Percentiles rank a stretch among this genome's conserved stretches.
Conservation (phyloP, 108 stramenopile species). For the Chaetoceros tenuissimus region DNA sequence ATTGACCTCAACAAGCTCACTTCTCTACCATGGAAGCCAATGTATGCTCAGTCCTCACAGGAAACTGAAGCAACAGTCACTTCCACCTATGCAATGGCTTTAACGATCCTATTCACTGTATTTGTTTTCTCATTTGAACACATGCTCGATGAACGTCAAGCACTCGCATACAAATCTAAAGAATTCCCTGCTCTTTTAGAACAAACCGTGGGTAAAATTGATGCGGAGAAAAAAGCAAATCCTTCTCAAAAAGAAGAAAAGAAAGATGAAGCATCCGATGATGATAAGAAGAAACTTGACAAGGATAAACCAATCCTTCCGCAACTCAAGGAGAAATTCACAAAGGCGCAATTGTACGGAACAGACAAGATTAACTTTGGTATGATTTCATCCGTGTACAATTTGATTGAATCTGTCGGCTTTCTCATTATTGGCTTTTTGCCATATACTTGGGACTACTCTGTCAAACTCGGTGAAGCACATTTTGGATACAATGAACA, state of each 20-base stretch:
- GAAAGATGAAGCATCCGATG: conserved; percentile 9
- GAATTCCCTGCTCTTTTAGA: conserved; percentile 56
- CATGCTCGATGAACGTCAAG: conserved; percentile 60
- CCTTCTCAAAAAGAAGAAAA: conserved; percentile 3
- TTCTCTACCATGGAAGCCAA: conserved; percentile 28
- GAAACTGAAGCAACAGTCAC: background rate
- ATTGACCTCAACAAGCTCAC: background rate
- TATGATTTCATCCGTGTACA: conserved; percentile 65
- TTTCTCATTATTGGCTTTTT: conserved; percentile 72
- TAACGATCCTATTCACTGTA: conserved; percentile 64
- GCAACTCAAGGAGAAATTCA: conserved; percentile 80
- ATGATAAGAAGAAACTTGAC: conserved; percentile 24
- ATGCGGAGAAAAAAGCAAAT: conserved; percentile 27
- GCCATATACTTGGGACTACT: conserved; percentile 77
- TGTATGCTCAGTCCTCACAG: conserved; percentile 24
- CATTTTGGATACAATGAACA: conserved; percentile 45
- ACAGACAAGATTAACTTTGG: conserved; percentile 87
- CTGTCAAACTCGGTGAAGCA: conserved; percentile 20
- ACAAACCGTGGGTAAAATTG: conserved; percentile 56
- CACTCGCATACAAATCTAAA: conserved; percentile 54
- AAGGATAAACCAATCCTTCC: conserved; percentile 51
- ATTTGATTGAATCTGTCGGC: conserved; percentile 45
- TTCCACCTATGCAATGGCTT: conserved; percentile 26
- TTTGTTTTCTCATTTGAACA: conserved; percentile 62
- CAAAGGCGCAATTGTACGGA: conserved; percentile 74